Evolutionary conservation across 371 early-diverging fungal genomes (phyloP), one percentile per base, ranked within the genome.

Genomic region (Parasitella parasitica): DNA sequence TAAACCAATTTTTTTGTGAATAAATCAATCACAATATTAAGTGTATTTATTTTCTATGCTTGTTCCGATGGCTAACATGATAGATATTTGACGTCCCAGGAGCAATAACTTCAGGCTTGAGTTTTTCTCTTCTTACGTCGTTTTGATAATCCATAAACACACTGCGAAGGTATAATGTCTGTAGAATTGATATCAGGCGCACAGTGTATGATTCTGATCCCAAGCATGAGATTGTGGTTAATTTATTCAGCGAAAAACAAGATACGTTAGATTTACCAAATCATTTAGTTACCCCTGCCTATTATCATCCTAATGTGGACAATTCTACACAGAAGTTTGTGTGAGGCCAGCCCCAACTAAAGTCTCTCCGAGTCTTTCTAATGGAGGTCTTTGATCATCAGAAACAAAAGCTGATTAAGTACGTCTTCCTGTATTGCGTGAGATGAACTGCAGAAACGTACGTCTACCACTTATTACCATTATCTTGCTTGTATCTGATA

Each of bases 271-370:
- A 86, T 5, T 69, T 95, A 7, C 90, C 94, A 0, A 72, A 71
- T 4, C 69, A 74, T 24, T 98, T 83, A 13, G 89, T 97, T 0
- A 73, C 71, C 5, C 83, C 89, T 3, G 95, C 97, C 0, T 98
- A 97, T 70, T 69, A 87, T 46, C 67, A 84, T 20, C 98, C 98
- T 0, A 63, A 76, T 36, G 94, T 96, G 0, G 93, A 96, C 68
- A 69, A 79, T 6, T 88, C 91, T 1, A 63, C 71, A 4, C 63
- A 82, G 27, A 57, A 70, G 24, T 95, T 96, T 63, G 69, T 84
- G 60, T 97, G 97, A 96, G 96, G 93, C 0, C 75, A 86, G 20
- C 95, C 96, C 1, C 88, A 95, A 55, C 54, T 94, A 24, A 90
- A 94, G 64, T 84, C 80, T 0, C 68, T 98, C 38, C 86, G 92